Evolutionary conservation across 306 rosid genomes (phyloP), one percentile per base, ranked within the genome.

Genomic region (Dryas drummondii): DNA sequence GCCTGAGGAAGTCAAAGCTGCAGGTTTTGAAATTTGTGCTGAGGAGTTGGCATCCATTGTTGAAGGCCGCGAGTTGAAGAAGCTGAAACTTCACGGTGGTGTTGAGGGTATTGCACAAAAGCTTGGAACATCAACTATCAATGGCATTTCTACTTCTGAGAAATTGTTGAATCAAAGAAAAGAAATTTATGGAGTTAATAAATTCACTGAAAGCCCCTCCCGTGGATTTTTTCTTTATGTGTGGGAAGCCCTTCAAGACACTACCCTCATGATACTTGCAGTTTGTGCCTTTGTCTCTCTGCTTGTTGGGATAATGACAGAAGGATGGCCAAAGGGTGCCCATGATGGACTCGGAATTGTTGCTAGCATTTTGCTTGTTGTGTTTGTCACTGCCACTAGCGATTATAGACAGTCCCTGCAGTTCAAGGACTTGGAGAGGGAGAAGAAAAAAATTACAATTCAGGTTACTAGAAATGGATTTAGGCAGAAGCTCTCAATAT

Each of bases 221-320:
- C 91, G 87, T n/a, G 97, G 97, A 5, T 94, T 92, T 80, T 88
- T 86, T 87, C 71, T 89, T 66, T 90, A 82, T 77, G 97, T 94
- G 63, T 94, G 99, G 99, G 99, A 94, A 87, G 99, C 99, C 80
- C 93, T 94, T 81, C 99, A 94, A 83, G 99, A 94, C 84, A 94
- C 84, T 73, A 92, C 99, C 45, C 93, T 94, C 55, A 84, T 92
- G 97, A 94, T 94, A 83, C 99, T 94, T 56, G 97, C 85, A 45
- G 71, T 83, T 79, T 94, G 99, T 72, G 96, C 99, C 45, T 58
- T 87, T 60, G 89, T 87, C 78, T 94, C 99, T 70, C 88, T 92
- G 78, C 73, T 92, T 74, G 96, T 92, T 78, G 99, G 99, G 60
- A 80, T 94, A 76, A 78, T 80, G 40, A 80, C 86, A 90, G 97